phyloP scores from a whole-genome alignment of 1,284 basidiomycete genomes.

The Ganoderma boninense region DNA sequence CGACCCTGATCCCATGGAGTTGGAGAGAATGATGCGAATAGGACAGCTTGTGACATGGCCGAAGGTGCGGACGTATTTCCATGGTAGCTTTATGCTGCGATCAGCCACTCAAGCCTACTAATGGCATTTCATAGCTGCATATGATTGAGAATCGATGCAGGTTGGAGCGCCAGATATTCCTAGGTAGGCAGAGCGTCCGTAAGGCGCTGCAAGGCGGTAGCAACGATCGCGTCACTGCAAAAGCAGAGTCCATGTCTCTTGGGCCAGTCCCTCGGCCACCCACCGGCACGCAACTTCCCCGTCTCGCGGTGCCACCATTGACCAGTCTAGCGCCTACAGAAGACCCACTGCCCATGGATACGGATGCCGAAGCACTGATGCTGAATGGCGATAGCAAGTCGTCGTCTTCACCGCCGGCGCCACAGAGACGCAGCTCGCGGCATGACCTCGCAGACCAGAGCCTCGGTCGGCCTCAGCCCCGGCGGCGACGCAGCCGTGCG shows the following conservation, averaged over 20 bases:
- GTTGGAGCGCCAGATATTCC: constrained; percentile 84
- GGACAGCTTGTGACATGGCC: constrained; percentile 96
- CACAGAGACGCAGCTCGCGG: constrained; percentile 9
- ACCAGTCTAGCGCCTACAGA: constrained; percentile 50
- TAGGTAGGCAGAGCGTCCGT: constrained; percentile 81
- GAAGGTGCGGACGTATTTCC: constrained; percentile 61
- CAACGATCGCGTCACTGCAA: constrained; percentile 31
- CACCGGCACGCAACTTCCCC: constrained; percentile 35
- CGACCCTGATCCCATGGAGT: constrained; percentile 83
- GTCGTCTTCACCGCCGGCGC: constrained; percentile 13
- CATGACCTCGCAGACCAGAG: constrained; percentile 18
- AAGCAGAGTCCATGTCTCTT: constrained; percentile 33
- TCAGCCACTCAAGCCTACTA: not conserved
- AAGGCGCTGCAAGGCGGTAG: constrained; percentile 50
- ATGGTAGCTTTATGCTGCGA: not conserved
- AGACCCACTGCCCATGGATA: constrained; percentile 63
- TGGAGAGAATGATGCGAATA: constrained; percentile 85
- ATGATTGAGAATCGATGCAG: constrained; percentile 90
- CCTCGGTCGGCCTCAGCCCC: constrained; percentile 26
- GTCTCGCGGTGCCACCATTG: constrained; percentile 26
- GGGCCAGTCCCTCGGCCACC: constrained; percentile 35
- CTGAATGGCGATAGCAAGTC: constrained; percentile 43
- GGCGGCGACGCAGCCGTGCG: constrained; percentile 27
- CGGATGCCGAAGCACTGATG: constrained; percentile 53
- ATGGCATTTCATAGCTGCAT: constrained; percentile 64